Conservation (phyloP, 2,329 filamentous ascomycete species). For the Rhexocercosporidium sp. region DNA sequence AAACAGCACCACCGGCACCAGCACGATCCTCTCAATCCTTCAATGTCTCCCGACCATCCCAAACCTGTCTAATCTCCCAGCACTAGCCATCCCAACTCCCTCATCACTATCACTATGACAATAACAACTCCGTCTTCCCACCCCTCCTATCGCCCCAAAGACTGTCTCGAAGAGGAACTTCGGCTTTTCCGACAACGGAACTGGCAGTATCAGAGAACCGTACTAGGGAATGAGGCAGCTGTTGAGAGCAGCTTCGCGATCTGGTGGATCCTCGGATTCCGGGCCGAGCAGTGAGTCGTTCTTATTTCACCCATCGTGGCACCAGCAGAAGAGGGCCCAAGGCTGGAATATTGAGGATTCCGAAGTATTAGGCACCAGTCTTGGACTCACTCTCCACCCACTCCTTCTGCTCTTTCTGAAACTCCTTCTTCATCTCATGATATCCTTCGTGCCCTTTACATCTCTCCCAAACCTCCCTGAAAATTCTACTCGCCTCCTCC, state of each 20-base stretch:
- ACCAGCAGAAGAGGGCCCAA: too few relatives aligned
- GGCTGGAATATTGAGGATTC: too few relatives aligned
- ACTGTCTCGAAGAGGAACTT: not conserved
- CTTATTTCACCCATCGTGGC: too few relatives aligned
- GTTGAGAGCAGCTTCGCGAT: too few relatives aligned
- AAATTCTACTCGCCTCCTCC: conserved; percentile 53
- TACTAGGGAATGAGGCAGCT: not conserved
- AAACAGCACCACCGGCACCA: not conserved
- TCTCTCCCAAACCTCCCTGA: conserved; percentile 54
- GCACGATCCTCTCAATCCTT: not conserved
- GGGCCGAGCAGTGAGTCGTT: too few relatives aligned
- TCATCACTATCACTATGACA: too few relatives aligned
- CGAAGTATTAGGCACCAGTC: too few relatives aligned
- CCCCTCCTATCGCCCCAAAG: not conserved
- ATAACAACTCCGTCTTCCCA: not conserved
- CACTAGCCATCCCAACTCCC: too few relatives aligned
- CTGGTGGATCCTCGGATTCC: too few relatives aligned
- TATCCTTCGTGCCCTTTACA: conserved; percentile 53
- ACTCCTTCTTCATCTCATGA: conserved; percentile 49
- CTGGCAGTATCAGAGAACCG: not conserved
- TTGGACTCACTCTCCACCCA: conserved; percentile 21
- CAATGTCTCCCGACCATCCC: not conserved
- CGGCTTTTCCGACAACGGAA: not conserved
- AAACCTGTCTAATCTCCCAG: not conserved
- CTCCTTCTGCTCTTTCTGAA: conserved; percentile 50